Conservation (phyloP, 2,329 filamentous ascomycete genomes). For the Pseudomassariella vexata region DNA sequence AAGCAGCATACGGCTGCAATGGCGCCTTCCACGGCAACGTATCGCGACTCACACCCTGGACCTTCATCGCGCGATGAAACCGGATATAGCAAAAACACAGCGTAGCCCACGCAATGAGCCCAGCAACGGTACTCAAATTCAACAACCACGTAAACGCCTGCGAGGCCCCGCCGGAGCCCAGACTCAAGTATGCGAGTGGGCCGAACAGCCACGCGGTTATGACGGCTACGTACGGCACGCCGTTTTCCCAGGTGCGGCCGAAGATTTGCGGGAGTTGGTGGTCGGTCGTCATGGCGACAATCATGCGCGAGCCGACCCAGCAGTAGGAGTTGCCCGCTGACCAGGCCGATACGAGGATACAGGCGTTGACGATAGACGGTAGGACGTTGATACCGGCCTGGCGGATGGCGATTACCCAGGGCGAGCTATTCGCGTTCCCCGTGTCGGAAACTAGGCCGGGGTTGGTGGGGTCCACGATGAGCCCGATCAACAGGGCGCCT, state of each 20-base stretch:
- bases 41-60: slow-evolving; percentile 6
- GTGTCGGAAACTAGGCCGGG: slow-evolving; percentile 8
- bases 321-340: slow-evolving; percentile 34
- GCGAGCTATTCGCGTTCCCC: slow-evolving; percentile 25
- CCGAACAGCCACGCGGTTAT: slow-evolving; percentile 30
- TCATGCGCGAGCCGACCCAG: slow-evolving; percentile 26
- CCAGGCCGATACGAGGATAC: slow-evolving; percentile 30
- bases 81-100: slow-evolving; percentile 10
- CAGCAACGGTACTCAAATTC: slow-evolving; percentile 8
- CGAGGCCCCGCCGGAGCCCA: slow-evolving; percentile 9
- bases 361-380: slow-evolving; percentile 49
- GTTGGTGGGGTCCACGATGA: slow-evolving; percentile 8
- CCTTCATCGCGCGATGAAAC: slow-evolving; percentile 8
- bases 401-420: slow-evolving; percentile 61
- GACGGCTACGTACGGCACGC: slow-evolving; percentile 38
- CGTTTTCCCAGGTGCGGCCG: slow-evolving; percentile 28
- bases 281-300: slow-evolving; percentile 11
- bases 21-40: slow-evolving; percentile 7
- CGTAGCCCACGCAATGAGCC: slow-evolving; percentile 10
- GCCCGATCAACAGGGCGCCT: slow-evolving; percentile 9
- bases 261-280: slow-evolving; percentile 27
- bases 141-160: slow-evolving; percentile 15
- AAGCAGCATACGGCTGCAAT: slow-evolving; percentile 9
- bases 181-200: slow-evolving; percentile 33
- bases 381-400: slow-evolving; percentile 55